These are phyloP conservation scores for Zygosaccharomyces bailii DNA, from an alignment of 805 yeast species.

Conservation along the genomic window DNA sequence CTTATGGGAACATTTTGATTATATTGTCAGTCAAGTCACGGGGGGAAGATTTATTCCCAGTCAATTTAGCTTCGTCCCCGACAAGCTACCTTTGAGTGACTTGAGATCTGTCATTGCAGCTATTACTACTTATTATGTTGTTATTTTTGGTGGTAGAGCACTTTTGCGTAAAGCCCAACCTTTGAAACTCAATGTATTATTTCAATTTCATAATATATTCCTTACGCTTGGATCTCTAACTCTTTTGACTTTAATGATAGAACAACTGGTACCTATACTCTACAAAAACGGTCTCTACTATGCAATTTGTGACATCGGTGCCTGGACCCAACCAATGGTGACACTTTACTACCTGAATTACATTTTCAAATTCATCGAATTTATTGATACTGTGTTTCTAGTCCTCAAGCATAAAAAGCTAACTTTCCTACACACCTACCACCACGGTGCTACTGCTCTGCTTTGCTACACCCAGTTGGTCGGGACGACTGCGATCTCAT, in stretches of 20 bases:
- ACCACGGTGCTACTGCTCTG: slow-evolving; percentile 97
- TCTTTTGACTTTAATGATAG: slow-evolving; percentile 67
- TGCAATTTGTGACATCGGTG: slow-evolving; percentile 71
- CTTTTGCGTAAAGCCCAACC: slow-evolving; percentile 58
- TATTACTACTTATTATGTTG: slow-evolving; percentile 67
- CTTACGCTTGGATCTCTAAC: slow-evolving; percentile 66
- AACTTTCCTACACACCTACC: slow-evolving; percentile 92
- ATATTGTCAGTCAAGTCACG: slow-evolving; percentile 19
- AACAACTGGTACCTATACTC: slow-evolving; percentile 81
- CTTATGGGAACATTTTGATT: slow-evolving; percentile 33
- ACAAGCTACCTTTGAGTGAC: slow-evolving; percentile 64
- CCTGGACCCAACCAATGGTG: slow-evolving; percentile 83
- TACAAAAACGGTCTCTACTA: slow-evolving; percentile 71
- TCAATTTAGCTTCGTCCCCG: slow-evolving; percentile 63
- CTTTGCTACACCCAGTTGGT: slow-evolving; percentile 89
- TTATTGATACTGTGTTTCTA: slow-evolving; percentile 85
- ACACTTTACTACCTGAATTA: slow-evolving; percentile 87
- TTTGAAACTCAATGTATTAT: slow-evolving; percentile 66
- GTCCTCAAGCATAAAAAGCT: slow-evolving; percentile 89
- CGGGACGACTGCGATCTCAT: slow-evolving; percentile 85
- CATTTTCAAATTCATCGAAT: slow-evolving; percentile 83
- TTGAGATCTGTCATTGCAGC: slow-evolving; percentile 54
- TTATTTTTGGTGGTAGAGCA: slow-evolving; percentile 82
- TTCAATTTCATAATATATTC: slow-evolving; percentile 80
- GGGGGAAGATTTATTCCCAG: slow-evolving; percentile 31